These are phyloP conservation scores for Podospora comata DNA, from an alignment of 495 filamentous ascomycete genomes.

Conservation along the genomic window DNA sequence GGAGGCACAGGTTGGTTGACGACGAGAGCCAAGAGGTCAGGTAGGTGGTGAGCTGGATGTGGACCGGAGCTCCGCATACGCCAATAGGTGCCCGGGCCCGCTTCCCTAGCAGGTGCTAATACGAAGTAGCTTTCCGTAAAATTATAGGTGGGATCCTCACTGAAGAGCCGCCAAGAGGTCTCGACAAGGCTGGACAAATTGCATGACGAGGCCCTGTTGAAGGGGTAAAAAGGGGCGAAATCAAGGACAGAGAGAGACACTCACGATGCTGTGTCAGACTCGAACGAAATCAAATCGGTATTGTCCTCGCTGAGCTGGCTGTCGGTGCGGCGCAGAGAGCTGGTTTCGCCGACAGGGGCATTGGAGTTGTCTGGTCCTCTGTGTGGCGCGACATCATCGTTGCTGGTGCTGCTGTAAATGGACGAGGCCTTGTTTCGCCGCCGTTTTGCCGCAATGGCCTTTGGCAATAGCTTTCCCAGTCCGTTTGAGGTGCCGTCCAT, in stretches of 20 bases:
- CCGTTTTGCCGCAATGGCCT: constrained; percentile 41
- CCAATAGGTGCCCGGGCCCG: background rate
- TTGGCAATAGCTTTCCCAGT: constrained; percentile 49
- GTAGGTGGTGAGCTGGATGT: background rate
- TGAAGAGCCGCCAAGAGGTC: background rate
- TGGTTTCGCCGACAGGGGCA: constrained; percentile 2
- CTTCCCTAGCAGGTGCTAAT: background rate
- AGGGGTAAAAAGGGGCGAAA: constrained; percentile 1
- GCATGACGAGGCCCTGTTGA: background rate
- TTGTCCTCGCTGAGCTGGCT: constrained; percentile 18
- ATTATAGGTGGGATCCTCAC: background rate
- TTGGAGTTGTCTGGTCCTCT: constrained; percentile 21
- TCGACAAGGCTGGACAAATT: constrained; percentile 5
- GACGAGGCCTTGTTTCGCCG: constrained; percentile 40
- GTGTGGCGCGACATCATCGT: constrained; percentile 26
- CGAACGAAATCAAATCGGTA: constrained; percentile 21
- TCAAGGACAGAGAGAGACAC: background rate
- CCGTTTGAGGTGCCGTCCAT: constrained; percentile 39
- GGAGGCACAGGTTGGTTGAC: constrained; percentile 24
- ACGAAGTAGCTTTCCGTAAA: background rate
- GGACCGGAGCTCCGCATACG: background rate
- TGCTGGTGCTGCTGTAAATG: constrained; percentile 25
- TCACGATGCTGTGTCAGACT: constrained; percentile 1
- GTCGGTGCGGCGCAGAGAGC: constrained; percentile 14
- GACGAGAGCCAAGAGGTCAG: background rate